Base-by-base conservation (phyloP, 164 flowering plant species). In the Kingdonia uniflora region DNA sequence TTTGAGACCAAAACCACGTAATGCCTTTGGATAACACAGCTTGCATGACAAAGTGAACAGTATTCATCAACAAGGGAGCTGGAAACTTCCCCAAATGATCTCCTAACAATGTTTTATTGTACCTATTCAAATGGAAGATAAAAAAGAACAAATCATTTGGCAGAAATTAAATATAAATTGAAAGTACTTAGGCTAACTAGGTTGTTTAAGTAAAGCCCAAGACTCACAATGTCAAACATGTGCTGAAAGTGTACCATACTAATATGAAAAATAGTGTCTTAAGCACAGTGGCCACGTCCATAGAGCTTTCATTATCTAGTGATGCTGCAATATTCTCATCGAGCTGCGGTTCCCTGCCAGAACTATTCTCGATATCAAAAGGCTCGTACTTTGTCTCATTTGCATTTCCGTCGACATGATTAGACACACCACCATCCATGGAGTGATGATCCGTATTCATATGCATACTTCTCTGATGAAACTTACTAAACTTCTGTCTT, bases 51-150 rank as follows among this genome's bases (percentile, higher is more conserved):
- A 94, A 94, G 68, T 94, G 99, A 51, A 94, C 68, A 24, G 92
- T 82, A 66, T 89, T 94, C 99, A 94, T 89, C 75, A 94, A 64
- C 60, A 94, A 66, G 13, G 99, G 99, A 68, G 99, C 99, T 2
- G 99, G 99, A 62, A 94, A 94, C 64, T 71, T 84, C 55, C 99
- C 97, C 77, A 94, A 49, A 54, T 94, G 63, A 67, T 94, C 97
- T 57, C 99, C 99, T 54, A 94, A 65, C 35, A 94, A 68, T 53
- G 80, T 74, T 71, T 94, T 94, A 65, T 94, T 94, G 55, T 94
- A 94, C 73, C 99, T 94, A 58, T 6, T 44, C 63, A 66, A 57
- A 60, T 23, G 21, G 37, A 42, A 33, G 10, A 17, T 0, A 57
- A 11, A 42, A 19, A 23, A 14, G 47, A 53, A 40, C 7, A n/a